phyloP scores from a whole-genome alignment of 305 asterid species.

The Petunia hybrid region DNA sequence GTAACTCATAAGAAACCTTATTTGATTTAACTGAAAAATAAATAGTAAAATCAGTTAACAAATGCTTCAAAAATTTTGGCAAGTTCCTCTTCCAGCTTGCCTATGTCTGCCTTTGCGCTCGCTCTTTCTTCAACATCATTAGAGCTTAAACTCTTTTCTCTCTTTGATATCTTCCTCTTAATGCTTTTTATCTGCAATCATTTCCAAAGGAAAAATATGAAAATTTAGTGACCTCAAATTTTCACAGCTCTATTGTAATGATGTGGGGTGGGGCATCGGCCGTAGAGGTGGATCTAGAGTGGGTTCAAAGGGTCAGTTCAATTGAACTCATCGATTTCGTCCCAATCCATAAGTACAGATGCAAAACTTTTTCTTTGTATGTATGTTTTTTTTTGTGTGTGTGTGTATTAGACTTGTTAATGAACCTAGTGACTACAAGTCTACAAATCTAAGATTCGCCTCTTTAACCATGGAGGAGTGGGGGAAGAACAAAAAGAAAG shows the following conservation, averaged over 20 bases:
- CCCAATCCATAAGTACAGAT: too few relatives aligned
- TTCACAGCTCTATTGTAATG: neutral
- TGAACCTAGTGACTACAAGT: neutral
- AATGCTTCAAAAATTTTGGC: slow-evolving; percentile 39
- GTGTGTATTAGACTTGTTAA: neutral
- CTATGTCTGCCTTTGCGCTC: slow-evolving; percentile 39
- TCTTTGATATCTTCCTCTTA: slow-evolving; percentile 43
- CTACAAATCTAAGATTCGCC: neutral
- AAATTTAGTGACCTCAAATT: neutral
- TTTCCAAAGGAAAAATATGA: slow-evolving; percentile 20
- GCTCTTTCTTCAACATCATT: slow-evolving; percentile 41
- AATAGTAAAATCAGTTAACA: slow-evolving; percentile 21
- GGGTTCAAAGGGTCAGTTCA: too few relatives aligned
- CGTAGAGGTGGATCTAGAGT: too few relatives aligned
- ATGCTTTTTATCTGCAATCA: slow-evolving; percentile 62
- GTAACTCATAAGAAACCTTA: neutral
- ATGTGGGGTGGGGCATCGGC: neutral
- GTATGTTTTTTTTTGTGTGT: too few relatives aligned
- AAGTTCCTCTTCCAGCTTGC: slow-evolving; percentile 47
- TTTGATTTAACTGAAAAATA: neutral
- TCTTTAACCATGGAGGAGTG: neutral
- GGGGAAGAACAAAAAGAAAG: neutral
- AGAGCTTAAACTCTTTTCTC: slow-evolving; percentile 38
- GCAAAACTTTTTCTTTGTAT: neutral
- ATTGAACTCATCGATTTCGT: too few relatives aligned